Base-by-base conservation (phyloP, 495 filamentous ascomycete species). In the Margaritispora aquatica region DNA sequence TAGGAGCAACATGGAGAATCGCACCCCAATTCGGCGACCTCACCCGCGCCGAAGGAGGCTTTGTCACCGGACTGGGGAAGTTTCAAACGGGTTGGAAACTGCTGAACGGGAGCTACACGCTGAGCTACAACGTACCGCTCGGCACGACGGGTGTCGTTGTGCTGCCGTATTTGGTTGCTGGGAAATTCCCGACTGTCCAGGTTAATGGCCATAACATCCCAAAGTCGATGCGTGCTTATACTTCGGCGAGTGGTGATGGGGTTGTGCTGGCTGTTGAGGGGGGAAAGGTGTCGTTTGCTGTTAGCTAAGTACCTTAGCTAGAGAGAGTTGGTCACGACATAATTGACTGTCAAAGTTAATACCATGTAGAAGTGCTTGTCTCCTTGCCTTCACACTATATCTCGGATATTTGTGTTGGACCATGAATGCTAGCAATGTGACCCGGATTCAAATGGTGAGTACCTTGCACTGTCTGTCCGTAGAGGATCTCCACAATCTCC, bases 11-110 rank as follows among this genome's bases (percentile, higher is more conserved):
- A 11, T 87, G 83, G 82, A 71, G 65, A 54, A 69, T 87, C 51
- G 77, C 76, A 17, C 85, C 84, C 7, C 77, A 79, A 59, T 79
- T 86, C 55, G 83, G 78, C 7, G 79, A 84, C 63, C 67, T 88
- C 34, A 72, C 63, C 55, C 68, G 68, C 46, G 84, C 74, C 1
- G 73, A 84, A 62, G 83, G 77, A 7, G 84, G 84, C 0, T 86
- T 86, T 61, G 74, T 71, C 7, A 86, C 83, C 0, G 63, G 68
- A 1, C 68, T 86, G 27, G 84, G 84, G 0, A 75, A 72, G 41
- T 86, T 79, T 60, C 61, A 72, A 17, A 77, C 63, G 10, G 60
- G 66, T 46, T 72, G 72, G 69, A 46, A 51, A 15, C 15, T 56
- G 21, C 15, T 44, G 22, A 51, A n/a, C 11, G 23, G 22, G n/a